Percentiles rank a stretch among this genome's conserved stretches.
Conservation (phyloP, 148 eudicot genomes). For the Rheum nobile region DNA sequence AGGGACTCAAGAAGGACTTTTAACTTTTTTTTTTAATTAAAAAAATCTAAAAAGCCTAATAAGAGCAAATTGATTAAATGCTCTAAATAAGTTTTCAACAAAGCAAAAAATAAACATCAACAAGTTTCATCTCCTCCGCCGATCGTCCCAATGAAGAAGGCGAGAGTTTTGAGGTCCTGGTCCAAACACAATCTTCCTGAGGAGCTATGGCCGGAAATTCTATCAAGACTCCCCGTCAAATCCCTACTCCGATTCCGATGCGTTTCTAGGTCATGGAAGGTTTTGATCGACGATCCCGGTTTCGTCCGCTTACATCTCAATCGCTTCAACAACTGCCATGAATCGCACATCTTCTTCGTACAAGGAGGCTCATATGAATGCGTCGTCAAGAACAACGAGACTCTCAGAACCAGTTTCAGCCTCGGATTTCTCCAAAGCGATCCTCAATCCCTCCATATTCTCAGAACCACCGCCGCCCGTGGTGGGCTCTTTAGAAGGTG, state of each 20-base stretch:
- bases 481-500: neutral
- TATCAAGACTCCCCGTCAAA: neutral
- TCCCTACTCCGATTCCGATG: too few relatives aligned
- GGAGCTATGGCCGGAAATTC: neutral
- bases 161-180: too few relatives aligned
- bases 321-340: neutral
- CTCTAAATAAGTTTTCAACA: too few relatives aligned
- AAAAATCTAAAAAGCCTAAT: too few relatives aligned
- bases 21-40: too few relatives aligned
- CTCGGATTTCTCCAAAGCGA: neutral
- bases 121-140: too few relatives aligned
- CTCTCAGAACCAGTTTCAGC: neutral
- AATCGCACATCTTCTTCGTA: neutral
- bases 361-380: neutral
- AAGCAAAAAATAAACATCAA: too few relatives aligned
- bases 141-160: too few relatives aligned
- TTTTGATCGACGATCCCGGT: neutral
- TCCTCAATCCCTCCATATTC: neutral
- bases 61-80: too few relatives aligned
- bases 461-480: neutral
- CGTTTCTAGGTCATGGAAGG: neutral
- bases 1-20: too few relatives aligned
- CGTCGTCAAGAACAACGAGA: neutral
- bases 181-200: neutral
- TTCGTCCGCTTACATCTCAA: neutral